Percentiles rank a stretch among this genome's conserved stretches.
Conservation (phyloP, 2,329 filamentous ascomycete species). For the Alternaria sp. region DNA sequence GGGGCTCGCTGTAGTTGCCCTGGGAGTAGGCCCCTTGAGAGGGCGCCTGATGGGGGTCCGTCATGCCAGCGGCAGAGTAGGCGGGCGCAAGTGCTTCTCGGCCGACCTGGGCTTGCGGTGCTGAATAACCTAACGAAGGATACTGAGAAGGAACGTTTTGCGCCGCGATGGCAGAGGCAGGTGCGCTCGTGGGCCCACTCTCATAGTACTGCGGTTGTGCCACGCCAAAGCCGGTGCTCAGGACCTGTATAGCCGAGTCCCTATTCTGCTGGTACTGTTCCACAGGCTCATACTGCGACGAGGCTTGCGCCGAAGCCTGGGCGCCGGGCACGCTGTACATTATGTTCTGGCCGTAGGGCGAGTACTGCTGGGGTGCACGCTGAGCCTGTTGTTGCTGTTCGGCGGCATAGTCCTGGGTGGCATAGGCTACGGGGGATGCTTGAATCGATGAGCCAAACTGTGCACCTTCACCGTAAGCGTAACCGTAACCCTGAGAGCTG, state of each 20-base stretch:
- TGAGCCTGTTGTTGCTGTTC: slow-evolving; percentile 64
- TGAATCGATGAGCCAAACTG: slow-evolving; percentile 64
- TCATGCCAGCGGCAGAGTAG: slow-evolving; percentile 62
- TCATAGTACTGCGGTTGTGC: slow-evolving; percentile 75
- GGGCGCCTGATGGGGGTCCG: slow-evolving; percentile 57
- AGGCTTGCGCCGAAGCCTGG: slow-evolving; percentile 55
- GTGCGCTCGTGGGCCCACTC: slow-evolving; percentile 64
- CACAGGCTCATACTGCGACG: slow-evolving; percentile 76
- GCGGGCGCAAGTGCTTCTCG: slow-evolving; percentile 61
- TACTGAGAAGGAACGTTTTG: slow-evolving; percentile 73
- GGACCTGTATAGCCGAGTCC: slow-evolving; percentile 76
- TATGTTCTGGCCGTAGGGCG: slow-evolving; percentile 69
- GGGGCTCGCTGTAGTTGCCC: slow-evolving; percentile 44
- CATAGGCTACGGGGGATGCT: slow-evolving; percentile 66
- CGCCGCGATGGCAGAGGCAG: slow-evolving; percentile 65
- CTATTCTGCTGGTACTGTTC: slow-evolving; percentile 77
- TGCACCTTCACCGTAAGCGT: slow-evolving; percentile 64
- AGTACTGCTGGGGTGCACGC: slow-evolving; percentile 61
- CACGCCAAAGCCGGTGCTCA: slow-evolving; percentile 72
- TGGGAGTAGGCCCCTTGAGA: slow-evolving; percentile 53
- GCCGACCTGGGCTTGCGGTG: slow-evolving; percentile 67
- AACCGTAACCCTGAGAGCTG: slow-evolving; percentile 57
- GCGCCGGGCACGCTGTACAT: slow-evolving; percentile 75
- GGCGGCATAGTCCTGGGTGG: slow-evolving; percentile 69
- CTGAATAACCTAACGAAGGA: slow-evolving; percentile 65